A percentile compares a stretch with the other conserved stretches of the same genome.
Evolutionary conservation across 1,284 basidiomycete genomes (phyloP).

Genomic region (Inonotus obliquus): DNA sequence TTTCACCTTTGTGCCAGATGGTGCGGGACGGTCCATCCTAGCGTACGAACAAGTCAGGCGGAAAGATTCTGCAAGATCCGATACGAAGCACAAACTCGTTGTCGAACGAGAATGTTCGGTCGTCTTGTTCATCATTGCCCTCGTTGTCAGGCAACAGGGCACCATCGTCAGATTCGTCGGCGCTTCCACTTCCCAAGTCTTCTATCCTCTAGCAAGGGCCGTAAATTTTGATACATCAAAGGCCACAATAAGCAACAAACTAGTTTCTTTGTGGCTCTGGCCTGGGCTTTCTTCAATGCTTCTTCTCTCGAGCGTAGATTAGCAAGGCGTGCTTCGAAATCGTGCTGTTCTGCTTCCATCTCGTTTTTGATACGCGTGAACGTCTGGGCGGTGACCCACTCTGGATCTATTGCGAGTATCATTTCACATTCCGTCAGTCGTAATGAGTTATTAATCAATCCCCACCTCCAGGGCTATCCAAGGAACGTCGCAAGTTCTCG

Average conservation of each 20-base stretch:
- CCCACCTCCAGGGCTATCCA: conserved; percentile 33
- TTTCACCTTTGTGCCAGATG: neutral
- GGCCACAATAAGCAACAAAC: conserved; percentile 36
- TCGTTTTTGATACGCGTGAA: conserved; percentile 58
- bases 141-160: conserved; percentile 47
- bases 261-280: conserved; percentile 52
- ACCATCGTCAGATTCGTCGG: conserved; percentile 36
- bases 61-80: neutral
- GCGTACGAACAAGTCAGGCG: neutral
- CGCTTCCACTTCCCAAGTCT: neutral
- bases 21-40: neutral
- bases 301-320: conserved; percentile 62
- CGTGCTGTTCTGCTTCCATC: conserved; percentile 61
- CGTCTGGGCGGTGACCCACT: conserved; percentile 82
- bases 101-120: neutral
- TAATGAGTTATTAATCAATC: conserved; percentile 22
- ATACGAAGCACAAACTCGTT: neutral
- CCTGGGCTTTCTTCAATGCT: conserved; percentile 43
- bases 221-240: neutral
- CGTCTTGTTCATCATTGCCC: neutral
- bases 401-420: conserved; percentile 43
- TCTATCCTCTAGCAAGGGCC: neutral
- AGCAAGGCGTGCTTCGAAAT: conserved; percentile 55
- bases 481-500: conserved; percentile 28
- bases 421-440: neutral